Evolutionary conservation across 371 early-diverging fungal genomes (phyloP).

Genomic region (Nematocida minor): DNA sequence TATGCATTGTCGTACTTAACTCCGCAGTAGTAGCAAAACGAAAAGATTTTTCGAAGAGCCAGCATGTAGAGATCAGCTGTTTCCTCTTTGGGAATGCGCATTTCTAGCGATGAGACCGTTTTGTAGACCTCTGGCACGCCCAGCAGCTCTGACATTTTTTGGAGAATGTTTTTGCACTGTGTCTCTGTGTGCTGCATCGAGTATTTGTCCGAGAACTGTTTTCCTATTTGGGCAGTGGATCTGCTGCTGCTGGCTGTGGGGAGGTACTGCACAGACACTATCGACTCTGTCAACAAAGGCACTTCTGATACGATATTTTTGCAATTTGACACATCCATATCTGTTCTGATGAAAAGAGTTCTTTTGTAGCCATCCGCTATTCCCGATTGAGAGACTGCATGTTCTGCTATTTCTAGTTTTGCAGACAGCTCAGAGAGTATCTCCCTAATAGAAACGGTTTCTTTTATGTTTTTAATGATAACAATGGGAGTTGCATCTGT

Average conservation of each 20-base stretch:
- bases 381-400: slow-evolving; percentile 13
- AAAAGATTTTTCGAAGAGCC: slow-evolving; percentile 40
- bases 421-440: background rate
- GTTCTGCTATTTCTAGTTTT: background rate
- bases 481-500: background rate
- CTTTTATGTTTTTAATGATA: background rate
- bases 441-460: background rate
- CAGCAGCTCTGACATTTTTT: slow-evolving; percentile 11
- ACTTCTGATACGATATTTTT: background rate
- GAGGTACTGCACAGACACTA: background rate
- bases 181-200: background rate
- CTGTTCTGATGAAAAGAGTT: slow-evolving; percentile 11
- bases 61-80: slow-evolving; percentile 32
- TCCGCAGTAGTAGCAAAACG: slow-evolving; percentile 47
- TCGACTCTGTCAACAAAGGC: background rate
- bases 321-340: background rate
- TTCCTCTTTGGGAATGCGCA: background rate
- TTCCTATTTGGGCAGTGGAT: background rate
- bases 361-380: background rate
- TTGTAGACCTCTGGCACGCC: slow-evolving; percentile 28
- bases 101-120: slow-evolving; percentile 6
- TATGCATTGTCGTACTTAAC: slow-evolving; percentile 35
- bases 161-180: slow-evolving; percentile 20
- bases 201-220: slow-evolving; percentile 23
- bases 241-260: background rate